These are phyloP conservation scores for Oldenlandia corymbosa DNA, from an alignment of 257 asterid genomes.

Conservation along the genomic window DNA sequence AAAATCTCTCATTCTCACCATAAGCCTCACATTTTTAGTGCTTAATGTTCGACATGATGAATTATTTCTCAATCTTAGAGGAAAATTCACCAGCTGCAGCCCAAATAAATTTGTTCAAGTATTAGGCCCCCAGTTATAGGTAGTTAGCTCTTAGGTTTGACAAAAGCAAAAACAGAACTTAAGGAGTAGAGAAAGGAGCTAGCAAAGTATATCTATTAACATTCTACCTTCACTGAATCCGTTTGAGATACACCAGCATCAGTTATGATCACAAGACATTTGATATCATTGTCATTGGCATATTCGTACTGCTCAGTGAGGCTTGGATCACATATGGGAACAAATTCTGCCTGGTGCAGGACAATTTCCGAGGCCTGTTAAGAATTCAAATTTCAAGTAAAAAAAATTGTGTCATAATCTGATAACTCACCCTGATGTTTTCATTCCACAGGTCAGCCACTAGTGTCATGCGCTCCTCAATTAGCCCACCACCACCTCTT, in stretches of 20 bases:
- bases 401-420: constrained; percentile 6
- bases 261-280: constrained; percentile 78
- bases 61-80: no score
- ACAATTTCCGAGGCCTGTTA: constrained; percentile 15
- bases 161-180: neutral
- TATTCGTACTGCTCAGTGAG: constrained; percentile 93
- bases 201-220: neutral
- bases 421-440: constrained; percentile 61
- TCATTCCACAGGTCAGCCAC: constrained; percentile 91
- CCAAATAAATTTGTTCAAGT: no score
- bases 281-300: constrained; percentile 87
- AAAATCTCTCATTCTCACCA: no score
- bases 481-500: constrained; percentile 96
- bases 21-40: no score
- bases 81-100: no score
- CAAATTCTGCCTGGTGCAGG: constrained; percentile 74
- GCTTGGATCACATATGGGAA: constrained; percentile 83
- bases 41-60: no score
- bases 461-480: constrained; percentile 90
- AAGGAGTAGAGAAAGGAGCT: neutral
- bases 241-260: constrained; percentile 76
- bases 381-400: constrained; percentile 4
- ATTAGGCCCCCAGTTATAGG: no score
- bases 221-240: constrained; percentile 73
- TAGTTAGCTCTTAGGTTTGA: neutral